These are phyloP conservation scores for Themeda triandra DNA, from an alignment of 176 grass and related monocot species.

Conservation along the genomic window DNA sequence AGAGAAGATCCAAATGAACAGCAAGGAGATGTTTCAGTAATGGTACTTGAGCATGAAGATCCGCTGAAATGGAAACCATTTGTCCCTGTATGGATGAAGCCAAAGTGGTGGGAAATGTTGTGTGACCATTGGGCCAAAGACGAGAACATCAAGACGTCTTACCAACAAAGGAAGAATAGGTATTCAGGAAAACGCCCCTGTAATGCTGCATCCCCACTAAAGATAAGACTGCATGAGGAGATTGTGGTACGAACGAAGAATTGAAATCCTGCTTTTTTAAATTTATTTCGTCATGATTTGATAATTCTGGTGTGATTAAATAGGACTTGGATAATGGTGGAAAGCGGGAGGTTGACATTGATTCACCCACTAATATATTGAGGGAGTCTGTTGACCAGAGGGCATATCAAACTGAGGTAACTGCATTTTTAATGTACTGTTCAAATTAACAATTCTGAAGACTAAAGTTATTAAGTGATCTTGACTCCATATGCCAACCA, in stretches of 20 bases:
- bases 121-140: constrained; percentile 50
- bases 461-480: not conserved
- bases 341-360: not conserved
- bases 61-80: constrained; percentile 47
- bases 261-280: not conserved
- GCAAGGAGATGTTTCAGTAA: not conserved
- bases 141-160: constrained; percentile 41
- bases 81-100: constrained; percentile 40
- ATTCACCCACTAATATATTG: not conserved
- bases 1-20: constrained; percentile 24
- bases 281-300: constrained; percentile 22
- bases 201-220: constrained; percentile 5
- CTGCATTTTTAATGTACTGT: not conserved
- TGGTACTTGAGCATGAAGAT: constrained; percentile 23
- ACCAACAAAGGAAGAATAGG: constrained; percentile 46
- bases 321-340: constrained; percentile 7
- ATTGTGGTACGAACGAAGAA: constrained; percentile 8
- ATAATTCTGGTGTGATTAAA: constrained; percentile 11
- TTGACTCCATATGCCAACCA: not conserved
- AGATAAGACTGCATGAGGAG: not conserved
- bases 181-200: constrained; percentile 31
- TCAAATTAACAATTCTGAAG: not conserved
- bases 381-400: not conserved
- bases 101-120: constrained; percentile 48
- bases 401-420: constrained; percentile 17